Evolutionary conservation across 2,329 filamentous ascomycete species (phyloP).

Genomic region (Penicillium hordei): DNA sequence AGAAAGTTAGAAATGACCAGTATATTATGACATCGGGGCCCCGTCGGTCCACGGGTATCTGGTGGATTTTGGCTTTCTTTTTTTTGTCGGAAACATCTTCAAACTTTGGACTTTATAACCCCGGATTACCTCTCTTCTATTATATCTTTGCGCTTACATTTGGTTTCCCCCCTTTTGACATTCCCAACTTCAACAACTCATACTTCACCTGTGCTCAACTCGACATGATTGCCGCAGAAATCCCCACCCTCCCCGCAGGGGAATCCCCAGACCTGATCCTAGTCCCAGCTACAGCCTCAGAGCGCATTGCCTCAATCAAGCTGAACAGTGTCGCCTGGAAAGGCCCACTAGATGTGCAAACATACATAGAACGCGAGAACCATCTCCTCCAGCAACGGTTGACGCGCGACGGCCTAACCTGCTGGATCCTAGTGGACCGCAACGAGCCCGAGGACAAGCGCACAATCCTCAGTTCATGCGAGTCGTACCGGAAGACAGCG

Average conservation of each 20-base stretch:
- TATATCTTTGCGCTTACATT: background rate
- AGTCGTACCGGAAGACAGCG: constrained; percentile 50
- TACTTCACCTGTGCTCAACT: background rate
- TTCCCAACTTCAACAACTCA: background rate
- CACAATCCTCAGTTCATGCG: constrained; percentile 58
- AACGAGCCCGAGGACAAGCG: constrained; percentile 40
- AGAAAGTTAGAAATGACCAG: background rate
- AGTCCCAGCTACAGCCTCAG: constrained; percentile 55
- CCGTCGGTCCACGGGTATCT: constrained; percentile 7
- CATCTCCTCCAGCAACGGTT: constrained; percentile 53
- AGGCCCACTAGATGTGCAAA: constrained; percentile 54
- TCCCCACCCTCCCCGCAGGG: constrained; percentile 45
- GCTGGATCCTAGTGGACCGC: constrained; percentile 60
- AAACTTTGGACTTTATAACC: background rate
- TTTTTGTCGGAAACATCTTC: constrained; percentile 2
- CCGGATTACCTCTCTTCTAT: background rate
- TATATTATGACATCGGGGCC: constrained; percentile 3
- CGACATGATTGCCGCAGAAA: constrained; percentile 39
- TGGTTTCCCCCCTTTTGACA: background rate
- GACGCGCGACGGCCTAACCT: constrained; percentile 57
- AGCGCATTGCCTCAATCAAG: constrained; percentile 53
- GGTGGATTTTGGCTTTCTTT: background rate
- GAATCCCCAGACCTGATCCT: constrained; percentile 54
- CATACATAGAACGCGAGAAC: constrained; percentile 60
- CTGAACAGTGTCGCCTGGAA: constrained; percentile 60